Evolutionary conservation across 2,329 filamentous ascomycete genomes (phyloP), one percentile per base, ranked within the genome.

Genomic region (Delphinella strobiligena): DNA sequence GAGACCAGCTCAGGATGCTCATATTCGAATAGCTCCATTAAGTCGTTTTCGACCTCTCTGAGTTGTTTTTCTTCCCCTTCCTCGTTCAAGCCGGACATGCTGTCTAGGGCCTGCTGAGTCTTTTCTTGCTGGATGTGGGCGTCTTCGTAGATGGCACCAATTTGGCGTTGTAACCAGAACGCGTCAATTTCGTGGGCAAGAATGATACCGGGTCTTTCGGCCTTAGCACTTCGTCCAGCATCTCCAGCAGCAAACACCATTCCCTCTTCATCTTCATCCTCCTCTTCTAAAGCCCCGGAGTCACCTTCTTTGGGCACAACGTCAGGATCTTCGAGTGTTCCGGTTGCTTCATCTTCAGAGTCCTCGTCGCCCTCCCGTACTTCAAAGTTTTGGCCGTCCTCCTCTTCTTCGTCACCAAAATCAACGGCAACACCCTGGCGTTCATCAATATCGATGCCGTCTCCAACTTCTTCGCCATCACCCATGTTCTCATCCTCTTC

Each of bases 21-120:
- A 54, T 93, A 98, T 53, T 98, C 91, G 51, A 98, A 96, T 0
- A 98, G 73, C 53, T 95, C 91, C 83, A 96, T 96, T 42, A 98
- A 70, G 47, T 98, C 91, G 60, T 98, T 98, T 55, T 98, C 91
- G 41, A 96, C 88, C 54, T 98, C 89, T 52, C 89, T 80, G 19
- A 96, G 68, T 11, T 83, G 74, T 59, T 84, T 88, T 53, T 93
- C 86, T 44, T 89, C 80, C 12, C 82, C 87, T 40, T 82, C 80
- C 37, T 74, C 81, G 15, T 56, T 55, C 46, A 81, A 72, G 33
- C 83, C 87, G 19, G 83, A 82, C 39, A 98, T 72, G 35, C 93
- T 87, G 27, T 80, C 75, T 39, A 98, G 70, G 0, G 87, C 88
- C 49, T 85, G 74, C 48, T 80, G 76, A 4, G 91, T 91, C 66